Base-by-base conservation (phyloP, 371 early-diverging fungal genomes). In the Gilbertella persicaria region DNA sequence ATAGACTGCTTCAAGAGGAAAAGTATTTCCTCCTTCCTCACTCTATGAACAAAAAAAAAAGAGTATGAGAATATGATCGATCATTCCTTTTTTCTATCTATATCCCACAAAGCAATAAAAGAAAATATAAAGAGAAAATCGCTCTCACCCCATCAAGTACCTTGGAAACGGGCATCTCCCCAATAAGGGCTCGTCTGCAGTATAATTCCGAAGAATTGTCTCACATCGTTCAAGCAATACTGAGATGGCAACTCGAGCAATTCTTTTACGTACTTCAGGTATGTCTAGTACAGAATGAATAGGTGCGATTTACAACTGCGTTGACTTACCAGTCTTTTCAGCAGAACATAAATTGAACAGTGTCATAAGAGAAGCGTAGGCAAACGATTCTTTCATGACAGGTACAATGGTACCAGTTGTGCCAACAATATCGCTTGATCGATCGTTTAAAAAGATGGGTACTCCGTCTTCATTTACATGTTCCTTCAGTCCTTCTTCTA, bases 121-220 rank as follows among this genome's bases (percentile, higher is more conserved):
- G 51, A 40, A 40, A 51, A 14, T 26, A 23, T 16, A 40, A 35
- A 50, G 44, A 23, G 45, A 39, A 26, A 53, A 38, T 37, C 44
- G 25, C 52, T 60, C 70, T 74, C 66, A 78, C 69, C 66, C 69
- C 66, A 70, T 78, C 74, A 75, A 69, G 62, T 73, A 84, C 82
- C 87, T 82, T 54, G 95, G 91, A 68, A 94, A 77, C 6, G 94
- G 94, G 40, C 87, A 79, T 29, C 82, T 78, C 16, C 93, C 94
- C 42, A 88, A 70, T 28, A 89, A 62, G 23, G 84, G 84, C 54
- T 82, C 83, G 67, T 94, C 94, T n/a, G 74, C 75, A 20, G 78
- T 79, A 67, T 89, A 94, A 19, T 78, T 69, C 26, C 79, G 72
- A 17, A 96, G 60, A 8, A 92, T 82, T 0, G 72, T 73, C 26